Evolutionary conservation across 2,329 filamentous ascomycete species (phyloP).

Genomic region (Hymenoscyphus albidus): DNA sequence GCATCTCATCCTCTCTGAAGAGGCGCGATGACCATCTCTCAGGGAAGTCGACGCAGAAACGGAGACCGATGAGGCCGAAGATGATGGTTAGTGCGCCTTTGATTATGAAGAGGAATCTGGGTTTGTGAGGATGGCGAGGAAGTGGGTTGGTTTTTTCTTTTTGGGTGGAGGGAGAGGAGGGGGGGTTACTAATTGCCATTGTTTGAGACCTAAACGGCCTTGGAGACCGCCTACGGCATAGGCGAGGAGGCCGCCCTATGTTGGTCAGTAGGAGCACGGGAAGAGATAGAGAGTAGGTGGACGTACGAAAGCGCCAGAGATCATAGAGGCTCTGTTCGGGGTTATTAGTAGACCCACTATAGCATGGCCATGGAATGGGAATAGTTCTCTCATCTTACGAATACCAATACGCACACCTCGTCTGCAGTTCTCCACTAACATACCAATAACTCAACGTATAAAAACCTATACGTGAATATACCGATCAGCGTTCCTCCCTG

Average conservation of each 20-base stretch:
- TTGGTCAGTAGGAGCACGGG: neutral
- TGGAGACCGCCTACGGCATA: neutral
- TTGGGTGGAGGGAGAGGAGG: too few species aligned
- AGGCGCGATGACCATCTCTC: conserved; percentile 27
- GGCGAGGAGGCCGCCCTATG: neutral
- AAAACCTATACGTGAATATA: neutral
- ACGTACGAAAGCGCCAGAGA: neutral
- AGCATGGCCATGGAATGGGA: too few species aligned
- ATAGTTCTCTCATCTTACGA: neutral
- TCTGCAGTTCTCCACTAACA: neutral
- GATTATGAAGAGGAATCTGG: neutral
- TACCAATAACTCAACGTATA: neutral
- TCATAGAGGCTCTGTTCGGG: neutral
- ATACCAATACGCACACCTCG: neutral
- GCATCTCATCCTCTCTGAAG: conserved; percentile 33
- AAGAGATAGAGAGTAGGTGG: neutral
- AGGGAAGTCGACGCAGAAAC: conserved; percentile 33
- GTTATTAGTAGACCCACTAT: neutral
- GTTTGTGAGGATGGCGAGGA: neutral
- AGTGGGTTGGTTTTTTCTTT: neutral
- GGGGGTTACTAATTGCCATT: neutral
- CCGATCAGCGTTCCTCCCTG: too few species aligned
- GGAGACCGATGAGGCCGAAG: conserved; percentile 22
- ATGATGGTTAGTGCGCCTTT: conserved; percentile 9
- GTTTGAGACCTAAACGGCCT: neutral